phyloP scores from a whole-genome alignment of 2,329 filamentous ascomycete genomes.

The Cladosporium oxysporum region DNA sequence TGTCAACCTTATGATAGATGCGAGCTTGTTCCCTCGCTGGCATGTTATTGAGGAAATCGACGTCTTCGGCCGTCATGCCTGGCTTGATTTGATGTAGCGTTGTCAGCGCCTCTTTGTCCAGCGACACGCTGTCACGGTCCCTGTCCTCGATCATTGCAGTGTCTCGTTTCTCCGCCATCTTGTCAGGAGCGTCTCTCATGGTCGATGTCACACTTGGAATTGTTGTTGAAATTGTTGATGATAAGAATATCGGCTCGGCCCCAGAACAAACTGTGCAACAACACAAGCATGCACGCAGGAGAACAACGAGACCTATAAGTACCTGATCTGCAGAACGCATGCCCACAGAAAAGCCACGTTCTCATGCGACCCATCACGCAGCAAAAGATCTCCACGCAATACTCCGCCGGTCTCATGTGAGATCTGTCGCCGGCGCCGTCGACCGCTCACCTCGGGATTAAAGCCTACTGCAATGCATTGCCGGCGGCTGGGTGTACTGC shows the following conservation, averaged over 20 bases:
- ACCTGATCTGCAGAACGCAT: background rate
- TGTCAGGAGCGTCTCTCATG: background rate
- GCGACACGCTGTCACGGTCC: conserved; percentile 21
- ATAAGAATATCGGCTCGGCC: background rate
- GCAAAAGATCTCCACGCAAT: background rate
- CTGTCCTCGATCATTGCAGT: conserved; percentile 14
- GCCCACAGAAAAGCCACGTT: background rate
- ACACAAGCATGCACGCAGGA: background rate
- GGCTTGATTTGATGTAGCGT: conserved; percentile 23
- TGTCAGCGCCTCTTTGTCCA: conserved; percentile 25
- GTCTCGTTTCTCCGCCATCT: background rate
- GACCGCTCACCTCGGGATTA: conserved; percentile 16
- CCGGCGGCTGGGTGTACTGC: background rate
- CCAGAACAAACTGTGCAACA: background rate
- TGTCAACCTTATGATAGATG: conserved; percentile 56
- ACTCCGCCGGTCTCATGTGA: conserved; percentile 2
- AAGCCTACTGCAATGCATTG: background rate
- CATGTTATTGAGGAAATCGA: conserved; percentile 25
- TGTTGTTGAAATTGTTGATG: background rate
- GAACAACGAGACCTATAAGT: background rate
- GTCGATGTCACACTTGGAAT: background rate
- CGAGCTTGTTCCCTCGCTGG: conserved; percentile 40
- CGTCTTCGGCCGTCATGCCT: conserved; percentile 27
- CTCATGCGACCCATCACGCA: background rate
- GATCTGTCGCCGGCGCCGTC: conserved; percentile 17